Evolutionary conservation across 345 rosid species (phyloP).

Genomic region (Xanthoceras sorbifolium): DNA sequence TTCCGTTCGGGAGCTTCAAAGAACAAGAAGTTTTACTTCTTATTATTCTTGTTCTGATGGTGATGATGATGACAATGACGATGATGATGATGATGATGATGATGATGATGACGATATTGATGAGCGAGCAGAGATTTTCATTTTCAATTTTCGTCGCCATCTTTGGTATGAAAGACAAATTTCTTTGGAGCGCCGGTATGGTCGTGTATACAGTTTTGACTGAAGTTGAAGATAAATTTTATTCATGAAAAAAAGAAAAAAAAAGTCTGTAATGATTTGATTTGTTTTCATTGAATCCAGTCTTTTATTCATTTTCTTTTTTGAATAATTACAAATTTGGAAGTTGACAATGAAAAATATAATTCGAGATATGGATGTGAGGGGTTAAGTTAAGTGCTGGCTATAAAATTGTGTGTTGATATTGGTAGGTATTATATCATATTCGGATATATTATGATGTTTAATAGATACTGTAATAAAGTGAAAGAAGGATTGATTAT

Average conservation of each 20-base stretch:
- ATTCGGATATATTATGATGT: too few species aligned
- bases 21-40: slow-evolving; percentile 38
- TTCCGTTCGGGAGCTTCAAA: slow-evolving; percentile 28
- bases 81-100: slow-evolving; percentile 35
- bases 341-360: too few species aligned
- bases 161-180: slow-evolving; percentile 43
- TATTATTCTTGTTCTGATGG: slow-evolving; percentile 19
- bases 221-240: background rate
- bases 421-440: too few species aligned
- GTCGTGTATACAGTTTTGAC: slow-evolving; percentile 23
- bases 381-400: too few species aligned
- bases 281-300: too few species aligned
- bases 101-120: slow-evolving; percentile 37
- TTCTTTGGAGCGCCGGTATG: slow-evolving; percentile 40
- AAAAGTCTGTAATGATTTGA: too few species aligned
- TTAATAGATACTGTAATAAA: too few species aligned
- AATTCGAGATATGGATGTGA: too few species aligned
- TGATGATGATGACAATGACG: slow-evolving; percentile 32
- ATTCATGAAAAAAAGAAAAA: background rate
- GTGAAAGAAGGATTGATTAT: too few species aligned
- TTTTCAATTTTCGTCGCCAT: slow-evolving; percentile 43
- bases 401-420: too few species aligned
- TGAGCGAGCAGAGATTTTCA: slow-evolving; percentile 41
- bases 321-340: too few species aligned
- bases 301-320: too few species aligned